Evolutionary conservation across 768 basidiomycete species (phyloP), one percentile per base, ranked within the genome.

Genomic region (Leccinum sublutescens): DNA sequence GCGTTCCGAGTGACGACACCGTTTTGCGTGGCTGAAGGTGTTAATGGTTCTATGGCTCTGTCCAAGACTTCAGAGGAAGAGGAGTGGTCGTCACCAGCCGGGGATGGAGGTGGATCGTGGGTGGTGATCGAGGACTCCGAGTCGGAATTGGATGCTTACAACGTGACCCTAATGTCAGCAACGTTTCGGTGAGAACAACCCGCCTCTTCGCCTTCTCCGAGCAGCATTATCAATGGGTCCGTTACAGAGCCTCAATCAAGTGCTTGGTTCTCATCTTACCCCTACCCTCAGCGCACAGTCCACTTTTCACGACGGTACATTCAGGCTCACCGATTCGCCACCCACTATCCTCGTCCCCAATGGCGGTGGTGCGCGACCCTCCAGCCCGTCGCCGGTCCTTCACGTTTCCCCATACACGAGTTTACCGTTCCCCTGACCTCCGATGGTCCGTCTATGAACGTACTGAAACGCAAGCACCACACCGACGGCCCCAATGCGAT

Each of bases 1-100:
- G 85, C 62, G 75, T 78, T 58, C 81, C 82, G 29, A 85, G 80
- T 65, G 87, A 87, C 60, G 82, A 82, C 55, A 85, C 82, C 10
- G 75, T 27, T 85, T 43, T 76, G 77, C 50, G 77, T 74, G 15
- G 61, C 67, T 12, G 77, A 80, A 38, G 68, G 62, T 7, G 65
- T 66, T 4, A 64, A 67, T 27, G 68, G 64, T 15, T 64, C 68
- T 56, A 55, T 74, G 63, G 60, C 61, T 67, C 73, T 66, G 62
- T 70, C 51, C 69, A 69, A 71, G 55, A 65, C 64, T 55, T 59
- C 55, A 3, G 60, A 58, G 50, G 69, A 68, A 43, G 62, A 57
- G 55, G 66, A 65, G 43, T 62, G 51, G 5, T 34, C 29, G 11
- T 43, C 61, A 17, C 58, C 58, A 7, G 8, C 29, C 11, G 55